Conservation (phyloP, 139 green algal genomes). For the Trebouxia sp. region DNA sequence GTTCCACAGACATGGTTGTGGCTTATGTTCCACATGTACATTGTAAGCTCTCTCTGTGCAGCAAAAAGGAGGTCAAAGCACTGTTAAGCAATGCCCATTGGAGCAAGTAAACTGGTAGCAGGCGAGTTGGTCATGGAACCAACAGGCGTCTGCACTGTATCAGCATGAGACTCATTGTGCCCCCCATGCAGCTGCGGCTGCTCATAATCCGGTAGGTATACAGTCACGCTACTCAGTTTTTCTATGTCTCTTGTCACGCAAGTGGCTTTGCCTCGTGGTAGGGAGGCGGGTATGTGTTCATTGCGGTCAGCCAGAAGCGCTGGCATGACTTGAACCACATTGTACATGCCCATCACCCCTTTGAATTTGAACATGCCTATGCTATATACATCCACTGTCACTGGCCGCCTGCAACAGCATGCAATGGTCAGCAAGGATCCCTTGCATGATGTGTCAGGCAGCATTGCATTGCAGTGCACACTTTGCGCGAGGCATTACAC, state of each 20-base stretch:
- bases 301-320: conserved; percentile 12
- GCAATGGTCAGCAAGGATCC: neutral
- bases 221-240: conserved; percentile 10
- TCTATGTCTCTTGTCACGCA: conserved; percentile 24
- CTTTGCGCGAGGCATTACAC: too few relatives aligned
- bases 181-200: conserved; percentile 22
- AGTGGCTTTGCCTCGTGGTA: conserved; percentile 15
- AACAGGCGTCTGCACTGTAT: conserved; percentile 16
- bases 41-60: too few relatives aligned
- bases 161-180: conserved; percentile 19
- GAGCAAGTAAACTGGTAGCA: neutral
- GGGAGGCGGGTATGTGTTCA: conserved; percentile 14
- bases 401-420: conserved; percentile 5
- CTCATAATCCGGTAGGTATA: conserved; percentile 19
- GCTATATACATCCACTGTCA: conserved; percentile 26
- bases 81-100: conserved; percentile 11
- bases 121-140: conserved; percentile 9
- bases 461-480: too few relatives aligned
- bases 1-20: too few relatives aligned
- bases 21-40: too few relatives aligned
- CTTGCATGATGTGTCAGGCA: neutral
- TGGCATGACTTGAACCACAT: conserved; percentile 28
- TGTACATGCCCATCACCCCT: conserved; percentile 27
- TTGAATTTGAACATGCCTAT: conserved; percentile 37
- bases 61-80: too few relatives aligned